Conservation (phyloP, 2,329 filamentous ascomycete species). For the Aspergillus sojae region DNA sequence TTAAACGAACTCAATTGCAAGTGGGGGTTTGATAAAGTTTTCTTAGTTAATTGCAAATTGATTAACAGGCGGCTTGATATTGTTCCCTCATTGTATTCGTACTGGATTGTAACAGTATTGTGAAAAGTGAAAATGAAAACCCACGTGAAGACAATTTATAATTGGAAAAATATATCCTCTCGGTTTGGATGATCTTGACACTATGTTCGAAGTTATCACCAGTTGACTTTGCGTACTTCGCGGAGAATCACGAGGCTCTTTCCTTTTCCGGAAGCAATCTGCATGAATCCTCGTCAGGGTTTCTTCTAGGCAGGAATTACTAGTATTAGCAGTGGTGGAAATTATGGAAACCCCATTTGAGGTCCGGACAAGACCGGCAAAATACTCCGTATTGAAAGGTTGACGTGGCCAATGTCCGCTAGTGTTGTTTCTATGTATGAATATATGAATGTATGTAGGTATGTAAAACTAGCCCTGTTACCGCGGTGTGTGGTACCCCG, state of each 20-base stretch:
- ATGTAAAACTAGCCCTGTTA: not conserved
- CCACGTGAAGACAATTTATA: not conserved
- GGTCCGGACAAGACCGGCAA: not conserved
- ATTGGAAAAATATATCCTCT: not conserved
- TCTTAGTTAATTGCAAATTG: not conserved
- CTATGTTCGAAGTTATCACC: not conserved
- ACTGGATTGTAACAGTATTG: not conserved
- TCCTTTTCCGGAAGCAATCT: not conserved
- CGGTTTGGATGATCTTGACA: not conserved
- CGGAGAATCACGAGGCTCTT: not conserved
- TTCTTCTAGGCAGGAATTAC: not conserved
- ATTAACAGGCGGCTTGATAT: conserved; percentile 1
- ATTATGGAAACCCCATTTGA: not conserved
- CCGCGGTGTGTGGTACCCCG: not conserved
- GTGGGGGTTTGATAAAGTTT: not conserved
- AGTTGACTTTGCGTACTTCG: not conserved
- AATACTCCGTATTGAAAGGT: not conserved
- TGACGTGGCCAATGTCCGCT: not conserved
- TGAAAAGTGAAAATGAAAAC: not conserved
- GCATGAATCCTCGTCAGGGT: not conserved
- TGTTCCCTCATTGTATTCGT: not conserved
- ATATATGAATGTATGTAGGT: not conserved
- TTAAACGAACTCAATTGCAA: not conserved
- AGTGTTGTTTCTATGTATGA: not conserved
- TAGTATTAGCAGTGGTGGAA: not conserved